Base-by-base conservation (phyloP, 805 yeast genomes). In the Hanseniaspora nectarophila region DNA sequence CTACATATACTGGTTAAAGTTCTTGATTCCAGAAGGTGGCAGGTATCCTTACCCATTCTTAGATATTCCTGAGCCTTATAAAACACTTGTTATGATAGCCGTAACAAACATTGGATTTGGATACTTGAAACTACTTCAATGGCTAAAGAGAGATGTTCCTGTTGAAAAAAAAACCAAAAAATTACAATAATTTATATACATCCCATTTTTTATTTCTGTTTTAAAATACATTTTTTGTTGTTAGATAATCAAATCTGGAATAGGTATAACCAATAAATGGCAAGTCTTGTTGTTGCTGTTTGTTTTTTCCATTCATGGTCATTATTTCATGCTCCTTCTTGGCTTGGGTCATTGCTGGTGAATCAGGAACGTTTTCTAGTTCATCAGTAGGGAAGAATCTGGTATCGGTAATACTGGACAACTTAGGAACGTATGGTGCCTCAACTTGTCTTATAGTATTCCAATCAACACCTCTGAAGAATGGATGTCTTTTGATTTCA, bases 341-440 rank as follows among this genome's bases (percentile, higher is more conserved):
- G 59, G 81, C 82, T 63, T 72, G 74, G 63, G 76, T 73, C 63
- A 76, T 70, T 4, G 81, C 82, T 12, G 95, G 95, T 43, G 86
- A 80, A 61, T 89, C 97, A 2, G 97, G 95, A 48, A 90, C 88
- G 61, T 85, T 86, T 66, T 90, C 96, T 61, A 90, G 73, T 63
- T 90, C 98, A 65, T 90, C 97, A 1, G 95, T 87, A 39, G 98
- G 97, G 87, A 92, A 92, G 72, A 90, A 90, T 60, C 97, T 75
- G 0, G 98, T 92, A 66, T 92, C 98, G 5, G 97, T 90, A 55
- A 90, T 83, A 12, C 95, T 83, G 59, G 88, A 78, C 63, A 92
- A 74, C 63, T 87, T 85, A 24, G 98, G 95, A 58, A 92, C 84
- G 61, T 88, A 88, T 21, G 97, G 97, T 3, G 96, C 96, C 59